Conservation (phyloP, 2,329 filamentous ascomycete species). For the Lachnum nothofagi region DNA sequence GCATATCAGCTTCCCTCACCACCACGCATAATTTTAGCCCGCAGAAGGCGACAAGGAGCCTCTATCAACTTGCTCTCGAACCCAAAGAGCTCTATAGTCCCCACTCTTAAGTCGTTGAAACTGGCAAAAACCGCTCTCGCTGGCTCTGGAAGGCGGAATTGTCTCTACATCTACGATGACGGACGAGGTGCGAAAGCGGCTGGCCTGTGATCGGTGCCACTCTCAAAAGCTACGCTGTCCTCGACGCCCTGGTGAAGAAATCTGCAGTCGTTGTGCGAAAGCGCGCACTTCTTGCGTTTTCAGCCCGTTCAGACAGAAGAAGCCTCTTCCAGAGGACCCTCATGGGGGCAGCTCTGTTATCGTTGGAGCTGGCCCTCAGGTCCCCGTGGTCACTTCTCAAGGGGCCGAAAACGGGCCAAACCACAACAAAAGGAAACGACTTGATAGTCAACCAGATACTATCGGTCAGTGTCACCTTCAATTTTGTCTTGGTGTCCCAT, state of each 20-base stretch:
- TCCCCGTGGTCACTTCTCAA: not conserved
- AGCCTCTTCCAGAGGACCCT: constrained; percentile 3
- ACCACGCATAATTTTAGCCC: too few species aligned
- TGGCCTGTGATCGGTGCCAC: constrained; percentile 43
- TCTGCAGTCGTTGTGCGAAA: constrained; percentile 41
- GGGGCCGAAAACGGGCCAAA: too few species aligned
- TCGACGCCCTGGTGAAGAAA: constrained; percentile 34
- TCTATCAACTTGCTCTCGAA: too few species aligned
- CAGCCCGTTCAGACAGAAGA: constrained; percentile 36
- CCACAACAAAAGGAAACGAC: not conserved
- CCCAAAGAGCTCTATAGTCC: too few species aligned
- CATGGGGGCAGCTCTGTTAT: not conserved
- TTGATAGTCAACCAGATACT: not conserved
- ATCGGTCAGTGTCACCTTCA: not conserved
- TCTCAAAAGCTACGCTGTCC: constrained; percentile 44
- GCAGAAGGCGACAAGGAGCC: too few species aligned
- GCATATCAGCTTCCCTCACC: too few species aligned
- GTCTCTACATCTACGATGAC: constrained; percentile 11
- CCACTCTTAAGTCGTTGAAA: too few species aligned
- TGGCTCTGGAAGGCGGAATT: too few species aligned
- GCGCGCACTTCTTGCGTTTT: constrained; percentile 39
- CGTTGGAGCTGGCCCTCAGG: not conserved
- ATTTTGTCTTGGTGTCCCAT: not conserved
- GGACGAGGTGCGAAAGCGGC: constrained; percentile 21
- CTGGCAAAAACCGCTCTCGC: too few species aligned